Conservation (phyloP, 139 green algal species). For the Astrephomene gubernaculifera region DNA sequence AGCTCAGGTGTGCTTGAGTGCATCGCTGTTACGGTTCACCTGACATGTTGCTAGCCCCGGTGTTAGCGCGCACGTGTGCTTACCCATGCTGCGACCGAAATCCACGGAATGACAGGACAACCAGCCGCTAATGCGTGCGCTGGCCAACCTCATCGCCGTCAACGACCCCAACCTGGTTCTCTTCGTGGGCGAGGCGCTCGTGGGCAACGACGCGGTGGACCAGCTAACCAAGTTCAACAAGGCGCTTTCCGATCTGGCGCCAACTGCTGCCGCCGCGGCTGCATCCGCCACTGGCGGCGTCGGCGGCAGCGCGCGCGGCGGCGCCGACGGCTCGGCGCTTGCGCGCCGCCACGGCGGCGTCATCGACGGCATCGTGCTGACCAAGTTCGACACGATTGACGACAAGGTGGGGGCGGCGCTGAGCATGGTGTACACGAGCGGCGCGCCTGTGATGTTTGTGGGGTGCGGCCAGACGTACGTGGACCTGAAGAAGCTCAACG, state of each 20-base stretch:
- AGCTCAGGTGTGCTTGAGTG: too few species aligned
- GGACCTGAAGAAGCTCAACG: slow-evolving; percentile 95
- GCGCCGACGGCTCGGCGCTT: slow-evolving; percentile 5
- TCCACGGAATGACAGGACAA: too few species aligned
- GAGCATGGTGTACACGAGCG: slow-evolving; percentile 97
- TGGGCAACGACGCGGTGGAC: slow-evolving; percentile 99
- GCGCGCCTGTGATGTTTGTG: slow-evolving; percentile 98
- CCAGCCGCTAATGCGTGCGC: slow-evolving; percentile 98
- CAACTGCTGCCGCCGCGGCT: not conserved
- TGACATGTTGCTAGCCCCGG: too few species aligned
- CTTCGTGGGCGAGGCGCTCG: slow-evolving; percentile 99
- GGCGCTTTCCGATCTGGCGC: slow-evolving; percentile 57
- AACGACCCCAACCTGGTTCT: slow-evolving; percentile 97
- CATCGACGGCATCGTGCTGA: slow-evolving; percentile 94
- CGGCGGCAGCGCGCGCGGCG: slow-evolving; percentile 1
- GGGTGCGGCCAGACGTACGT: slow-evolving; percentile 98
- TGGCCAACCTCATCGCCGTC: slow-evolving; percentile 93
- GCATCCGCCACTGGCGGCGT: not conserved
- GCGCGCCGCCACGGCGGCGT: slow-evolving; percentile 36
- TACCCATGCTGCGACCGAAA: too few species aligned
- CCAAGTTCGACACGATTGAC: slow-evolving; percentile 99
- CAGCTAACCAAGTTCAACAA: slow-evolving; percentile 99
- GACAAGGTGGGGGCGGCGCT: slow-evolving; percentile 98
- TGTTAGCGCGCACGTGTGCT: too few species aligned
- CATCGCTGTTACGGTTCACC: too few species aligned